Evolutionary conservation across 139 green algal genomes (phyloP).

Genomic region (Micromonas pusilla): DNA sequence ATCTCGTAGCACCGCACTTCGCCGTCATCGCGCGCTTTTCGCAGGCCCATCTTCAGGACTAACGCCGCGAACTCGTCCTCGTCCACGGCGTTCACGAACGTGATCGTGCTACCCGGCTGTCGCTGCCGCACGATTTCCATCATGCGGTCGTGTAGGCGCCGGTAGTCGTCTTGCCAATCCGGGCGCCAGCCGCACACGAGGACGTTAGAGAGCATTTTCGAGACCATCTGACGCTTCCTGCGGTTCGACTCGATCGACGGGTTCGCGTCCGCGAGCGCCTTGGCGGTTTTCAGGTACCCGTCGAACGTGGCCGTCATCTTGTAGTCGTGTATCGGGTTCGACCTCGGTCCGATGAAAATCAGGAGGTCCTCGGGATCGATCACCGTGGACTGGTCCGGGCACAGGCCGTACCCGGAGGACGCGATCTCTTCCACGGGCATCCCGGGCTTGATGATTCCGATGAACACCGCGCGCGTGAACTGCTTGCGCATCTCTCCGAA

Average conservation of each 20-base stretch:
- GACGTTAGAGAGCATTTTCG: background rate
- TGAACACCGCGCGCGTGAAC: background rate
- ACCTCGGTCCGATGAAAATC: background rate
- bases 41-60: background rate
- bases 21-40: background rate
- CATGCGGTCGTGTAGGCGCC: background rate
- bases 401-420: background rate
- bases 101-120: background rate
- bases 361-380: background rate
- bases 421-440: background rate
- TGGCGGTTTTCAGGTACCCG: background rate
- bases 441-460: background rate
- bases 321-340: background rate
- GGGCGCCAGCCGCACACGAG: background rate
- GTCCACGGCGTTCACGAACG: background rate
- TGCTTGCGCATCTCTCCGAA: background rate
- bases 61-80: background rate
- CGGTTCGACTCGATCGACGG: background rate
- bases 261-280: background rate
- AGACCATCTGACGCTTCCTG: background rate
- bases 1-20: background rate
- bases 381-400: background rate
- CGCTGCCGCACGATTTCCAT: background rate
- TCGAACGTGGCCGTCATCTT: background rate
- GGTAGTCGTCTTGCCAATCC: background rate